Conservation (phyloP, 495 filamentous ascomycete species). For the Hypoxylon crocopeplum region DNA sequence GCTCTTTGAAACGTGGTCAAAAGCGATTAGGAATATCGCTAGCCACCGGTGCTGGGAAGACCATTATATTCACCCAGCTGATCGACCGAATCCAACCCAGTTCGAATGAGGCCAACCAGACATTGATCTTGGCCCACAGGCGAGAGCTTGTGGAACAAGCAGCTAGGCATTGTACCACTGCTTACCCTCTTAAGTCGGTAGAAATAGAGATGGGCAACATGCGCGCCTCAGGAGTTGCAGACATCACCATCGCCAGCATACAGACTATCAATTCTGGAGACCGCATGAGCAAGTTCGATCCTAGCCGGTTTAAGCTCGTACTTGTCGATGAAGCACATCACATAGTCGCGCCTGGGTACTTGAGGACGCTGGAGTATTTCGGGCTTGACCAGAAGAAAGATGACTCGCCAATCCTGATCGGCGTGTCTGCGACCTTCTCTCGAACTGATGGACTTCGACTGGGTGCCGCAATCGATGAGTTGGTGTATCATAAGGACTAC, state of each 20-base stretch:
- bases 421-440: constrained; percentile 92
- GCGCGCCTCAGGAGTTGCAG: constrained; percentile 76
- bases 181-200: constrained; percentile 79
- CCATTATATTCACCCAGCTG: constrained; percentile 95
- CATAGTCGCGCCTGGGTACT: constrained; percentile 84
- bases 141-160: constrained; percentile 97
- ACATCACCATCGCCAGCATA: constrained; percentile 94
- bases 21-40: constrained; percentile 86
- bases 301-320: constrained; percentile 81
- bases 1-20: constrained; percentile 73
- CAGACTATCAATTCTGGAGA: constrained; percentile 77
- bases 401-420: constrained; percentile 75
- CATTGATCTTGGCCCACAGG: constrained; percentile 90
- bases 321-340: constrained; percentile 99
- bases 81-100: constrained; percentile 75
- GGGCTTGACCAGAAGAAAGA: constrained; percentile 62
- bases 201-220: constrained; percentile 89
- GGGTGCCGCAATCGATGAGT: constrained; percentile 88
- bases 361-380: constrained; percentile 76
- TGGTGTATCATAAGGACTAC: constrained; percentile 97
- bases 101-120: constrained; percentile 68
- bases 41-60: constrained; percentile 93
- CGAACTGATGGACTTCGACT: constrained; percentile 87
- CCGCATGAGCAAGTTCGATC: constrained; percentile 81
- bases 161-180: constrained; percentile 75